phyloP scores from a whole-genome alignment of 768 basidiomycete genomes.

The Boletus sp. region DNA sequence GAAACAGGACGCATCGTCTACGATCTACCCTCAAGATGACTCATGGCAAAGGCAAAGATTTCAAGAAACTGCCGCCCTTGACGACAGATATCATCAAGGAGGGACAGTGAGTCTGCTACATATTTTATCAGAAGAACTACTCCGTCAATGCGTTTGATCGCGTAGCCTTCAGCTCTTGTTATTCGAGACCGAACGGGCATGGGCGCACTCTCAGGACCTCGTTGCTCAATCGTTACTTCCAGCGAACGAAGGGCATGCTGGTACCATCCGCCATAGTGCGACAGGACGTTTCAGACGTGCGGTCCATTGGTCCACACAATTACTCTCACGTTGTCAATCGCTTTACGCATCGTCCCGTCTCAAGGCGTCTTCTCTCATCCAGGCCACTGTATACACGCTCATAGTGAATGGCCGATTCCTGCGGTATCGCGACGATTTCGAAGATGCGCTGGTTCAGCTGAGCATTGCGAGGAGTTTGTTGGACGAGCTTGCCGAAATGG shows the following conservation, averaged over 20 bases:
- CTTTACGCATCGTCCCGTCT: conserved; percentile 54
- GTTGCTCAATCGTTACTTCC: conserved; percentile 47
- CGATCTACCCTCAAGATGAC: conserved; percentile 81
- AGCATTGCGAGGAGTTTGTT: conserved; percentile 75
- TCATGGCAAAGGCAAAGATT: conserved; percentile 86
- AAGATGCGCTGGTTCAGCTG: conserved; percentile 70
- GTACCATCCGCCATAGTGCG: conserved; percentile 66
- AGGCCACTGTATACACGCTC: conserved; percentile 75
- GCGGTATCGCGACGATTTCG: conserved; percentile 71
- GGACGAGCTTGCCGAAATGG: conserved; percentile 58
- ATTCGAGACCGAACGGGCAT: conserved; percentile 89
- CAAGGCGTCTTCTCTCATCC: conserved; percentile 55
- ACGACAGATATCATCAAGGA: conserved; percentile 70
- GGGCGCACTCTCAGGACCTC: conserved; percentile 86
- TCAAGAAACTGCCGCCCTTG: conserved; percentile 75
- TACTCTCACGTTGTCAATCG: conserved; percentile 69
- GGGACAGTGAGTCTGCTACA: conserved; percentile 65
- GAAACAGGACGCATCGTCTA: conserved; percentile 84
- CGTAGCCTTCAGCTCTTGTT: conserved; percentile 76
- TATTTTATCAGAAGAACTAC: not conserved
- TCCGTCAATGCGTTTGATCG: conserved; percentile 6
- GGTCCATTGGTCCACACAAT: conserved; percentile 71
- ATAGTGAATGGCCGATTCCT: conserved; percentile 81
- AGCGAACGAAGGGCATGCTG: conserved; percentile 48
- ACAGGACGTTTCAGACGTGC: conserved; percentile 78